phyloP scores from a whole-genome alignment of 1,284 basidiomycete genomes.

The Tetrapyrgos nigripes region DNA sequence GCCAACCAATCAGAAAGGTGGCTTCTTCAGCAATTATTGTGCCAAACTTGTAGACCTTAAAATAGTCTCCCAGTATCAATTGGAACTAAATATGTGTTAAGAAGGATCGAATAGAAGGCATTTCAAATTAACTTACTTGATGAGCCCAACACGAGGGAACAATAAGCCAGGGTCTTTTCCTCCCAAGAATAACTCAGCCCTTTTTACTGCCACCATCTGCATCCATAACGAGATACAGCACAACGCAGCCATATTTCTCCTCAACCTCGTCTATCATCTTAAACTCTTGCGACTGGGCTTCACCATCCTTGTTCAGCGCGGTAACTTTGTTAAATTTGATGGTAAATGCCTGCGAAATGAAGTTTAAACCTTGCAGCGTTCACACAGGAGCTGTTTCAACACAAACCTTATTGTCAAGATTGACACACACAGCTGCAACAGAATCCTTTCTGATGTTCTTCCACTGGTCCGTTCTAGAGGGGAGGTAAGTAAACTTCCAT shows the following conservation, averaged over 20 bases:
- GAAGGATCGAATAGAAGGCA: not conserved
- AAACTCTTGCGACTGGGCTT: constrained; percentile 8
- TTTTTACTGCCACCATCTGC: constrained; percentile 22
- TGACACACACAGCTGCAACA: constrained; percentile 17
- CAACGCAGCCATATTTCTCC: constrained; percentile 10
- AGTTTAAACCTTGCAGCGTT: not conserved
- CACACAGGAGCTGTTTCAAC: not conserved
- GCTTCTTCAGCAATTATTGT: constrained; percentile 1
- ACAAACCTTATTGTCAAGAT: constrained; percentile 14
- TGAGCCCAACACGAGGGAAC: constrained; percentile 20
- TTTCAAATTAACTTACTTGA: constrained; percentile 11
- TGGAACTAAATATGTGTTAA: not conserved
- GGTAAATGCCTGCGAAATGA: constrained; percentile 3
- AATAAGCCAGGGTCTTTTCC: constrained; percentile 14
- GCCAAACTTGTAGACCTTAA: not conserved
- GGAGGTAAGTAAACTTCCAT: not conserved
- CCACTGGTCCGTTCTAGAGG: constrained; percentile 13
- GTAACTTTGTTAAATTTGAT: constrained; percentile 14
- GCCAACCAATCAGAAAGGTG: constrained; percentile 7
- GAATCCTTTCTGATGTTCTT: constrained; percentile 9
- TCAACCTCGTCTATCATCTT: constrained; percentile 16
- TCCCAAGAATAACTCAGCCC: constrained; percentile 13
- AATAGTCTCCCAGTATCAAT: constrained; percentile 7
- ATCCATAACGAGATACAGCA: constrained; percentile 17
- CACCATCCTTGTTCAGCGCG: constrained; percentile 12